Evolutionary conservation across 495 filamentous ascomycete genomes (phyloP).

Genomic region (Daldinia grandis): DNA sequence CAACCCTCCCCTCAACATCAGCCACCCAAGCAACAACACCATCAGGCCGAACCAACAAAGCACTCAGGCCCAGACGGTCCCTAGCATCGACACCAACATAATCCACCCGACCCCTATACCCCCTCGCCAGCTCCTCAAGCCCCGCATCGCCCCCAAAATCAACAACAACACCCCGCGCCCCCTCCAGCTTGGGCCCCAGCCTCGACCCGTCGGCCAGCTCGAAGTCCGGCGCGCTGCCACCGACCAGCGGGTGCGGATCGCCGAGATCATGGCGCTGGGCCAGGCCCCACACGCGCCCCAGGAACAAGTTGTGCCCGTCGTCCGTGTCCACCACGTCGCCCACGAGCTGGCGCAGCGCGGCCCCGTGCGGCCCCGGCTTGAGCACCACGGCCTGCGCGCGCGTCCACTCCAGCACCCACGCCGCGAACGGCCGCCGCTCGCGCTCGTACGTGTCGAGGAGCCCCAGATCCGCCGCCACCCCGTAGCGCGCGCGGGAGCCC

Average conservation of each 20-base stretch:
- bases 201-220: slow-evolving; percentile 41
- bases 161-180: slow-evolving; percentile 37
- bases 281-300: slow-evolving; percentile 47
- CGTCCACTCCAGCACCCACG: slow-evolving; percentile 47
- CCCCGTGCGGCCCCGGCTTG: slow-evolving; percentile 31
- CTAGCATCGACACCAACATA: slow-evolving; percentile 38
- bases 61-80: slow-evolving; percentile 36
- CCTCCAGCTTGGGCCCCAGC: slow-evolving; percentile 37
- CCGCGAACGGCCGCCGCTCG: slow-evolving; percentile 42
- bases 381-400: slow-evolving; percentile 38
- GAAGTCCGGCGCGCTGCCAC: slow-evolving; percentile 45
- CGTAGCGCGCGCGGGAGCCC: background rate
- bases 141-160: slow-evolving; percentile 28
- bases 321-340: slow-evolving; percentile 40
- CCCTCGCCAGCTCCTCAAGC: slow-evolving; percentile 19
- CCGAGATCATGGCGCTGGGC: slow-evolving; percentile 44
- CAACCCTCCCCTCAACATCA: slow-evolving; percentile 18
- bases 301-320: slow-evolving; percentile 45
- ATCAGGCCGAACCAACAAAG: slow-evolving; percentile 47
- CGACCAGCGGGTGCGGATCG: slow-evolving; percentile 41
- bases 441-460: slow-evolving; percentile 45
- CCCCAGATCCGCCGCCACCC: slow-evolving; percentile 4
- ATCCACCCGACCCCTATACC: slow-evolving; percentile 31
- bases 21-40: slow-evolving; percentile 47
- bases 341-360: slow-evolving; percentile 34